Base-by-base conservation (phyloP, 805 yeast species). In the Spathaspora passalidarum region DNA sequence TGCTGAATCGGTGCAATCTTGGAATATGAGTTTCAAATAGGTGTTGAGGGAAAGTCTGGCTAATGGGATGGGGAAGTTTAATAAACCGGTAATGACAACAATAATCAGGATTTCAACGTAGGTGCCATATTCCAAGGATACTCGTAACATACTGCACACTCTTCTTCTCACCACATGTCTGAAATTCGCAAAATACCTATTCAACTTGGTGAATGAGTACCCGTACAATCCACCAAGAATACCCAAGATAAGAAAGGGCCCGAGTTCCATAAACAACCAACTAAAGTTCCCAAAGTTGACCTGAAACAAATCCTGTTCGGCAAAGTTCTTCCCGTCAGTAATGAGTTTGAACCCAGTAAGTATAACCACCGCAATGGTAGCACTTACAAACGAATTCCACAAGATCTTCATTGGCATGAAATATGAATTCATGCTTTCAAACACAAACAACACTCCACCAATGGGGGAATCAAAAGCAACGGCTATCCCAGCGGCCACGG, bases 391-490 rank as follows among this genome's bases (percentile, higher is more conserved):
- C 5, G 90, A 80, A 54, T 82, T 82, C 96, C 96, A 88, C 82
- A 88, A 79, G 49, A 84, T 73, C 49, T 75, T 78, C 21, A 79
- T 80, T 17, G 84, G 79, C 40, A 76, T 78, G 56, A 84, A 80
- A 56, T 78, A 86, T 26, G 82, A 77, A 3, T 84, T 80, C 38
- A 84, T 68, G 49, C 80, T 81, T 56, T 88, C 95, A 16, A 86
- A 61, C 4, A 86, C 84, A 61, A 88, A 89, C 25, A 88, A 61
- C 1, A 89, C 94, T 1, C 96, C 96, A 6, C 95, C 96, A 46
- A 89, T 82, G 2, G 96, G 96, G 0, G 96, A 82, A 49, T 85
- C 86, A 63, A 88, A 88, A 0, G 96, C 95, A 11, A 86, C 87
- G 0, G 91, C 80, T 19, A 88, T 84, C 4, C 96, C 96, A 1